phyloP scores from a whole-genome alignment of 179 eudicot genomes.

The Gypsophila paniculata region DNA sequence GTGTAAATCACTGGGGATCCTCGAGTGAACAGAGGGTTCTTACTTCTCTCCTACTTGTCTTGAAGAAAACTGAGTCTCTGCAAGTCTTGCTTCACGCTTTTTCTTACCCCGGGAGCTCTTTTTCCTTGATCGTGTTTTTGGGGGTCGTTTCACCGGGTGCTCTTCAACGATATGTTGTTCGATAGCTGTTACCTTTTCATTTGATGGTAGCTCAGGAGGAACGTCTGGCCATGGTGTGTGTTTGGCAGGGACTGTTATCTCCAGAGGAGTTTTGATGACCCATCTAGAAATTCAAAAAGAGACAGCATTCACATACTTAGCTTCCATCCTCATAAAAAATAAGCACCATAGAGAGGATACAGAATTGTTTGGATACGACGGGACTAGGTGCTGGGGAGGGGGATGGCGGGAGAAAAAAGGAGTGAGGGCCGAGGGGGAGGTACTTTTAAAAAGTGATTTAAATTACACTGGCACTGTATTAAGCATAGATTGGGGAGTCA shows the following conservation, averaged over 20 bases:
- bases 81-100: conserved; percentile 33
- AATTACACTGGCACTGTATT: background rate
- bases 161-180: conserved; percentile 30
- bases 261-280: conserved; percentile 80
- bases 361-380: too few relatives aligned
- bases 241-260: conserved; percentile 79
- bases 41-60: conserved; percentile 32
- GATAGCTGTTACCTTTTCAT: conserved; percentile 23
- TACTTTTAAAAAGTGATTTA: background rate
- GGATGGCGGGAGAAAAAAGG: too few relatives aligned
- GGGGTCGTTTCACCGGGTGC: conserved; percentile 31
- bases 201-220: conserved; percentile 63
- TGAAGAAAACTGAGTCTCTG: conserved; percentile 28
- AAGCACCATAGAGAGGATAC: background rate
- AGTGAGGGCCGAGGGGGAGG: too few relatives aligned
- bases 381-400: too few relatives aligned
- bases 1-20: conserved; percentile 9
- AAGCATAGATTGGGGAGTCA: conserved; percentile 1
- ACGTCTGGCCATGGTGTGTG: conserved; percentile 91
- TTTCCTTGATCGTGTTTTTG: conserved; percentile 34
- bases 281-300: conserved; percentile 45
- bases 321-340: background rate
- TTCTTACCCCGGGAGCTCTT: conserved; percentile 38
- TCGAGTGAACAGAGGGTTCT: background rate
- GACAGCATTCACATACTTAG: conserved; percentile 9